Percentiles rank a stretch among this genome's conserved stretches.
These are phyloP conservation scores for Diaporthe sp. DNA, from an alignment of 2,329 filamentous ascomycete genomes.

Conservation along the genomic window DNA sequence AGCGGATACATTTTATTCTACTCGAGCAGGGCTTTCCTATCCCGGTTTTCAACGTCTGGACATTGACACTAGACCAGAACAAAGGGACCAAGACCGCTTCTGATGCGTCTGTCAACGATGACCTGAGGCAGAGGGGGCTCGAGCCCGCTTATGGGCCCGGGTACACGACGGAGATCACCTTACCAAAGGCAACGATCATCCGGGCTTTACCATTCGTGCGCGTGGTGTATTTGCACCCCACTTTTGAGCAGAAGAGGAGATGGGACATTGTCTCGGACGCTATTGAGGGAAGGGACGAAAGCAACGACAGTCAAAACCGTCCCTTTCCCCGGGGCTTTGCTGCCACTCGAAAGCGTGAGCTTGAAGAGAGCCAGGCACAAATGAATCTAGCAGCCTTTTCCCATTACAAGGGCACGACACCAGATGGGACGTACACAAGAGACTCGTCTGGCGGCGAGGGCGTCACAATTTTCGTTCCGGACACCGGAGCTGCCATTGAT, in stretches of 20 bases:
- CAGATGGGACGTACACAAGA: not conserved
- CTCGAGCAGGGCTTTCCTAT: not conserved
- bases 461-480: conserved; percentile 3
- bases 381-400: conserved; percentile 9
- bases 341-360: not conserved
- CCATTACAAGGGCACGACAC: not conserved
- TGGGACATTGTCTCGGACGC: not conserved
- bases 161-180: not conserved
- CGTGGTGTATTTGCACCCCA: not conserved
- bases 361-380: not conserved
- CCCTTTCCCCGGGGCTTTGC: not conserved
- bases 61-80: not conserved
- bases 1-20: not conserved
- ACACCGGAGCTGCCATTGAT: not conserved
- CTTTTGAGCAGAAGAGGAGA: not conserved
- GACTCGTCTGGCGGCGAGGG: not conserved
- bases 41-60: not conserved
- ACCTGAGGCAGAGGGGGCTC: not conserved
- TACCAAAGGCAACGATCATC: not conserved
- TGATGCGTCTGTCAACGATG: not conserved
- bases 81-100: conserved; percentile 4
- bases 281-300: not conserved
- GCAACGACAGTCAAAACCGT: not conserved
- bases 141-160: conserved; percentile 3
- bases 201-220: not conserved